phyloP scores from a whole-genome alignment of 75 land plant genomes.

The Pseudotsuga menziesii region DNA sequence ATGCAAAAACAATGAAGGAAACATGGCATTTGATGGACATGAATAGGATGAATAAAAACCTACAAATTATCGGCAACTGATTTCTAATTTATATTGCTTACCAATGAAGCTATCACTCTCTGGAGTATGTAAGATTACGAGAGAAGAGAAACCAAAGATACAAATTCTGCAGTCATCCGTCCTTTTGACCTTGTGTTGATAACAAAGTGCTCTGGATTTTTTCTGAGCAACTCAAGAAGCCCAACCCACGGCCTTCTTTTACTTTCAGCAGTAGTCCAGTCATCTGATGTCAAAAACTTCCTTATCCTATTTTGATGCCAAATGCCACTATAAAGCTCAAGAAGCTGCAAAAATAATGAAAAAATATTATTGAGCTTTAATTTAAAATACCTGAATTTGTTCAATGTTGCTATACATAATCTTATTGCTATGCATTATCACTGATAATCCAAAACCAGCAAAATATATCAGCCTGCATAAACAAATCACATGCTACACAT shows the following conservation, averaged over 20 bases:
- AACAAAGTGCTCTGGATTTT: constrained; percentile 88
- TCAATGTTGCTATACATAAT: not conserved
- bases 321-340: constrained; percentile 53
- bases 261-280: constrained; percentile 42
- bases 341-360: constrained; percentile 37
- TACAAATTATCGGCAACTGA: no score
- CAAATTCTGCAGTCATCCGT: constrained; percentile 73
- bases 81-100: no score
- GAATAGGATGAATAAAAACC: no score
- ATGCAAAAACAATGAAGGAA: no score
- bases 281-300: constrained; percentile 74
- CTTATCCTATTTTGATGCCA: constrained; percentile 82
- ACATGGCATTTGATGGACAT: no score
- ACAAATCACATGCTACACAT: not conserved
- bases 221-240: constrained; percentile 67
- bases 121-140: constrained; percentile 49
- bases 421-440: no score
- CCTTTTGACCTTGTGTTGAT: constrained; percentile 93
- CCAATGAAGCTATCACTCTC: constrained; percentile 57
- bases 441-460: not conserved
- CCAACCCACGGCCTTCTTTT: constrained; percentile 92
- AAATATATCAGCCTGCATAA: not conserved
- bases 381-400: not conserved
- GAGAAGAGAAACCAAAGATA: constrained; percentile 80
- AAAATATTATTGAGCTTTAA: not conserved